A percentile compares a stretch with the other conserved stretches of the same genome.
phyloP scores from a whole-genome alignment of 495 filamentous ascomycete genomes.

The Penicillium nucicola region DNA sequence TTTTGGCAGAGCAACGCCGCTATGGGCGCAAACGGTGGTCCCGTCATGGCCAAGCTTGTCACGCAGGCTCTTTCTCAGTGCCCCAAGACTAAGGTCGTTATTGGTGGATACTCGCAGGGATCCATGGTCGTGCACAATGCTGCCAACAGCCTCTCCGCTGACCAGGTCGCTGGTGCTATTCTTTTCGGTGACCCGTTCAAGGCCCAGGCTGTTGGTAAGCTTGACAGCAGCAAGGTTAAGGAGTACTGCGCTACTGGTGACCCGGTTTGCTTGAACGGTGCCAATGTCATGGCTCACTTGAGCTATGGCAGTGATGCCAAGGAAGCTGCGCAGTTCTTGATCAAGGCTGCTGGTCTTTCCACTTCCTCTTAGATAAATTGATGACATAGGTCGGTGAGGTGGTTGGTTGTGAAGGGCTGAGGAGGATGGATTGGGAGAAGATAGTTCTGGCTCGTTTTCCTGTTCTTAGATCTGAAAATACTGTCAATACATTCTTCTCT shows the following conservation, averaged over 20 bases:
- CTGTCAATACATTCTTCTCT: background rate
- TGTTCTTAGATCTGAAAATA: background rate
- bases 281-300: constrained; percentile 52
- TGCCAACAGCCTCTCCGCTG: constrained; percentile 29
- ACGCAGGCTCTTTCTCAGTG: constrained; percentile 47
- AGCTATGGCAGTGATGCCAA: constrained; percentile 46
- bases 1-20: constrained; percentile 48
- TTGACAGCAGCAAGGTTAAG: constrained; percentile 43
- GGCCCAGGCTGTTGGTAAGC: constrained; percentile 39
- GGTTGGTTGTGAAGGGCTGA: background rate
- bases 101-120: constrained; percentile 59
- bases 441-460: no score
- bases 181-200: constrained; percentile 60
- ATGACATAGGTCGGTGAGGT: background rate
- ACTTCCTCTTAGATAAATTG: constrained; percentile 4
- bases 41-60: constrained; percentile 47
- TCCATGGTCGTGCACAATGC: constrained; percentile 52
- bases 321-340: constrained; percentile 47
- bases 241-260: constrained; percentile 52
- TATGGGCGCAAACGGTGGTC: constrained; percentile 40
- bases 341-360: constrained; percentile 28
- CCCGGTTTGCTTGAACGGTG: constrained; percentile 51
- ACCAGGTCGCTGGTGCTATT: constrained; percentile 36
- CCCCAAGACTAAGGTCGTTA: constrained; percentile 58
- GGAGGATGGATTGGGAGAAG: background rate